Evolutionary conservation across 1,139 yeast species (phyloP).

Genomic region (Debaryomycetaceae sp.): DNA sequence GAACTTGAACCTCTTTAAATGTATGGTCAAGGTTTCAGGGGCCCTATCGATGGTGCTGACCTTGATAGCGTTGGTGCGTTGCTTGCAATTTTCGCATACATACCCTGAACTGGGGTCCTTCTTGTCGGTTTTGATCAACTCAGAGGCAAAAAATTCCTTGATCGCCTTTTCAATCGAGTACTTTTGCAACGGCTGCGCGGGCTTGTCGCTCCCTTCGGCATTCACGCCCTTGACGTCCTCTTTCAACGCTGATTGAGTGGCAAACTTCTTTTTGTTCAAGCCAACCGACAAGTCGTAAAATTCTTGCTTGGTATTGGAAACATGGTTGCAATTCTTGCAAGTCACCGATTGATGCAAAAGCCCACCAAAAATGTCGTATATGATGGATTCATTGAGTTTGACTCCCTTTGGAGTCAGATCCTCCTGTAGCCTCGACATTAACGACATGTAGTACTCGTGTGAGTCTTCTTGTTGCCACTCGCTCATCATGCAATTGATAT

Average conservation of each 20-base stretch:
- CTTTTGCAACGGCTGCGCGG: conserved; percentile 13
- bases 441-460: conserved; percentile 92
- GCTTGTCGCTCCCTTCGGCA: conserved; percentile 3
- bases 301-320: conserved; percentile 89
- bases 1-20: conserved; percentile 85
- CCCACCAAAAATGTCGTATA: conserved; percentile 95
- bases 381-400: conserved; percentile 73
- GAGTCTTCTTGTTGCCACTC: conserved; percentile 98
- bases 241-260: too few species aligned
- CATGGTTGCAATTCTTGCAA: conserved; percentile 73
- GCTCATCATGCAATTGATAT: conserved; percentile 93
- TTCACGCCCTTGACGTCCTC: background rate
- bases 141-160: conserved; percentile 77
- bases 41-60: conserved; percentile 70
- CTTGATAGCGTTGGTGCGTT: conserved; percentile 73
- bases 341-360: conserved; percentile 77
- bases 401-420: conserved; percentile 87
- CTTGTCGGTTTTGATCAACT: conserved; percentile 62
- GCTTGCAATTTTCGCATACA: conserved; percentile 81
- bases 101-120: conserved; percentile 64
- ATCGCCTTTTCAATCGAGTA: conserved; percentile 73
- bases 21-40: conserved; percentile 84
- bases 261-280: conserved; percentile 41
- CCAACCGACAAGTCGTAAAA: conserved; percentile 87
- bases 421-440: conserved; percentile 83